Base-by-base conservation (phyloP, 176 grass and related monocot species). In the Eremochloa ophiuroides region DNA sequence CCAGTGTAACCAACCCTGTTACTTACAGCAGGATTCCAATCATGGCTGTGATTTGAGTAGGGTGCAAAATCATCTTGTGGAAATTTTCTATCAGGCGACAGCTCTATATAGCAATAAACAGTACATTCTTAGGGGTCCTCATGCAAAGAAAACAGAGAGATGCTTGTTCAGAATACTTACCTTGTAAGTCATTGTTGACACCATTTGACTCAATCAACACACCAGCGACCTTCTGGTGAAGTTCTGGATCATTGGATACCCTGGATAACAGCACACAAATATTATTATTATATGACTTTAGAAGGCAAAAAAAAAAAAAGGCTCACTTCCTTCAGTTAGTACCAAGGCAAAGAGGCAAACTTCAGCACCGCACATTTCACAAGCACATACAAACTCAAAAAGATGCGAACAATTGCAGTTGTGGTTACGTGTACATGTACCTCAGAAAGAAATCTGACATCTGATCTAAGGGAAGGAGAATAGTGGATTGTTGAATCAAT, bases 11-110 rank as follows among this genome's bases (percentile, higher is more conserved):
- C n/a, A 84, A 85, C 42, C 55, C 44, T 13, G 71, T 78, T 86
- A 95, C 96, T 98, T 91, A 98, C 96, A 84, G 82, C 73, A 83
- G 87, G 84, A 91, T 98, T 98, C 96, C 96, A 98, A 48, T 95
- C 82, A 89, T 95, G 90, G 81, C 85, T 95, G 82, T 37, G 76
- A 74, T 98, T 93, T 75, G 72, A 89, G 71, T 98, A 98, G 44
- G 93, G 93, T 66, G 90, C 88, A 93, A 98, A 98, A 82, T 65
- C 84, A n/a, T 84, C 82, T 91, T 93, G 96, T 62, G 96, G 96
- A 87, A 98, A 98, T 62, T 98, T 98, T 75, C 88, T 91, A 86
- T 82, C 96, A 27, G 93, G 96, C 41, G 96, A 98, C 40, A 98
- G 86, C 58, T 90, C 96, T 98, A 83, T 38, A 83, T 9, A 73